Base-by-base conservation (phyloP, 140 eudicot species). In the Flaveria floridana region DNA sequence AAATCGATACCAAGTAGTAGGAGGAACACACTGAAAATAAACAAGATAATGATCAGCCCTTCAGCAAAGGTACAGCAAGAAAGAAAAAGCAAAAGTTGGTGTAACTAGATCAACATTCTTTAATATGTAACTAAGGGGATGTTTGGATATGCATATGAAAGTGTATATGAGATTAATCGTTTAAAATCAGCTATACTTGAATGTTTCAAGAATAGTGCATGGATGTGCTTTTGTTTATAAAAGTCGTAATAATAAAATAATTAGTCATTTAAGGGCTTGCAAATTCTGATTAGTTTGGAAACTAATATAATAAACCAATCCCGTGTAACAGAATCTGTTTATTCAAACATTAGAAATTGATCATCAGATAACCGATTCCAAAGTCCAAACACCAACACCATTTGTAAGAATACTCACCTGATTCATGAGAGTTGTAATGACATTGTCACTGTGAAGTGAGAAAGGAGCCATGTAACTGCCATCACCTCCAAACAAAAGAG, bases 401-500 rank as follows among this genome's bases (percentile, higher is more conserved):
- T 39, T 18, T 64, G 69, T 39, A 9, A 14, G 42, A 18, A 42
- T 26, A 71, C 74, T 78, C 75, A 94, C 99, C 99, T 94, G 99
- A 83, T 89, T 90, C 89, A 94, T 94, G 75, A 94, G 91, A 79
- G 89, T 90, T 58, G 97, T 84, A 78, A 94, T 61, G 34, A 85
- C 79, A 66, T 90, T 94, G 65, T 94, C 99, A 79, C 85, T 88
- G 83, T 86, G 87, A 66, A 94, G 96, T 18, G 91, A 73, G 84
- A 94, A 85, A 21, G 99, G 99, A 70, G 99, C 84, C 96, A 94
- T 94, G 79, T 90, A 94, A 79, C 95, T 88, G 78, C 97, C 99
- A 79, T 94, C 96, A n/a, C 99, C 97, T 72, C 99, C 97, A 73
- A 94, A 94, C 64, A 90, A 73, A 16, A 94, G 78, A 76, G 90